Evolutionary conservation across 306 rosid species (phyloP).

Genomic region (Ziziphus jujuba): DNA sequence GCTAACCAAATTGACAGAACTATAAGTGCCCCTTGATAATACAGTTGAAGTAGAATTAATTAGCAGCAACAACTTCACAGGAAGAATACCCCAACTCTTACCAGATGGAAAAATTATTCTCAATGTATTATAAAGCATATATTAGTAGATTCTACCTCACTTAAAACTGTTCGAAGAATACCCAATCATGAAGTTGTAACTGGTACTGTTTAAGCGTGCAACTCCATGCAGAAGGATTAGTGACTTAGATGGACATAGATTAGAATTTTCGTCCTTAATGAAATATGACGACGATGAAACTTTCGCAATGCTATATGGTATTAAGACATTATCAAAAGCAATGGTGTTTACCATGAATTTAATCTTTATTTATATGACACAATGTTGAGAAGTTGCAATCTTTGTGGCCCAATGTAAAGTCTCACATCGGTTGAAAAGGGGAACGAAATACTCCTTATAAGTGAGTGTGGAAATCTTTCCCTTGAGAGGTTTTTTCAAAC

Average conservation of each 20-base stretch:
- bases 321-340: conserved; percentile 19
- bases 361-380: conserved; percentile 11
- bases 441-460: no score
- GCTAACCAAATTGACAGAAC: conserved; percentile 4
- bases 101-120: conserved; percentile 9
- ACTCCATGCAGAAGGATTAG: conserved; percentile 23
- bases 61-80: conserved; percentile 36
- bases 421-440: no score
- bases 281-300: no score
- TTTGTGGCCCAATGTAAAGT: conserved; percentile 20
- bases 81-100: conserved; percentile 30
- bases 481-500: no score
- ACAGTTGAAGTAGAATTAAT: conserved; percentile 18
- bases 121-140: background rate
- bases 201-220: no score
- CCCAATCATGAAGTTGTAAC: no score
- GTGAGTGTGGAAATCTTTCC: no score
- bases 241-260: conserved; percentile 26
- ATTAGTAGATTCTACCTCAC: background rate
- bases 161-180: background rate
- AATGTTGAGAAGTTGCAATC: conserved; percentile 30
- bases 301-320: no score
- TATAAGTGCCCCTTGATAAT: conserved; percentile 6
- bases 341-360: background rate
- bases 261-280: conserved; percentile 25